These are phyloP conservation scores for Pelargonium citronellum DNA, from an alignment of 441 rosid genomes.

Conservation along the genomic window DNA sequence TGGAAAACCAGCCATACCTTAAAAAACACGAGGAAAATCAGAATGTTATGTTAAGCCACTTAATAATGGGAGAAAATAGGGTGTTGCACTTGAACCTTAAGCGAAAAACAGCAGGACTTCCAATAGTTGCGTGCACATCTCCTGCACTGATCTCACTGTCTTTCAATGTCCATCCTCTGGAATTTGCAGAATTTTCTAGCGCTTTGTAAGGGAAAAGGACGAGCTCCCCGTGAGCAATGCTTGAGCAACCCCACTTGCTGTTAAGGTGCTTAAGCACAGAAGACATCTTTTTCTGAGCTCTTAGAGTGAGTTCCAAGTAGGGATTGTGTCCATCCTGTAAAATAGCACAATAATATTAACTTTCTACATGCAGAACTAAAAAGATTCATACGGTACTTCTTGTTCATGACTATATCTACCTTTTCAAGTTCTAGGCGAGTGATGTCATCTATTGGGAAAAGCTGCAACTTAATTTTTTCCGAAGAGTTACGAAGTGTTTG, in stretches of 20 bases:
- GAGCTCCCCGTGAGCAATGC: constrained; percentile 54
- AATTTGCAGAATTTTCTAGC: constrained; percentile 24
- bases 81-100: constrained; percentile 45
- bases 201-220: constrained; percentile 46
- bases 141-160: constrained; percentile 39
- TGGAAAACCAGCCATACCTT: constrained; percentile 80
- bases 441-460: constrained; percentile 62
- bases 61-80: constrained; percentile 12
- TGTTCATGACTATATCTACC: constrained; percentile 33
- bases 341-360: constrained; percentile 4
- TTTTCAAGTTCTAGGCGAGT: constrained; percentile 60
- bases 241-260: constrained; percentile 72
- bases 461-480: constrained; percentile 69
- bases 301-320: constrained; percentile 77
- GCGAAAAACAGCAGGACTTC: constrained; percentile 68
- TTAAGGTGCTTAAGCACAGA: constrained; percentile 73
- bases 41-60: constrained; percentile 11
- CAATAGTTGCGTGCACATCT: constrained; percentile 52
- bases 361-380: not conserved
- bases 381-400: not conserved
- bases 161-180: constrained; percentile 45
- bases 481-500: constrained; percentile 28
- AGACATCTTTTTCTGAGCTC: constrained; percentile 61
- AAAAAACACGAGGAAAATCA: constrained; percentile 20
- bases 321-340: constrained; percentile 76